Evolutionary conservation across 352 stramenopile species (phyloP), one percentile per base, ranked within the genome.

Genomic region (Phytophthora europaea): DNA sequence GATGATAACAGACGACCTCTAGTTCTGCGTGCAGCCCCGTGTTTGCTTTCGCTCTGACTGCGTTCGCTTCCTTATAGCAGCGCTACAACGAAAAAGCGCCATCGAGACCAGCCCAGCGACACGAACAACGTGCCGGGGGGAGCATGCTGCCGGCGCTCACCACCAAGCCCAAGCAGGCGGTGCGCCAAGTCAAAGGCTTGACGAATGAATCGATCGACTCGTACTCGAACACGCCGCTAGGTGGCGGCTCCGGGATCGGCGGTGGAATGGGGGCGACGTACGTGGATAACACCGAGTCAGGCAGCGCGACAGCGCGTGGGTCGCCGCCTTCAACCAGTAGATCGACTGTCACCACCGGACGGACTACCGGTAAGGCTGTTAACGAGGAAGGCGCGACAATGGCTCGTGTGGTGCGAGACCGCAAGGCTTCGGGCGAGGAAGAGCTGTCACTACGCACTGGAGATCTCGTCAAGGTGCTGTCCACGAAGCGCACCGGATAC

Each of bases 181-280:
- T 91, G 53, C 87, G 89, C 34, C 89, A 96, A 63, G 79, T 96
- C 34, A 82, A 93, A 60, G 85, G 88, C 6, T 83, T 96, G 67
- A 90, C 84, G 51, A 88, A 96, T 81, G 89, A 95, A 78, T 94
- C 88, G 45, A 96, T 96, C 76, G 89, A 96, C 67, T 84, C 88
- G 57, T 96, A 96, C 61, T 83, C 88, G 28, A 92, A 94, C 59
- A 89, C 80, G 53, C 73, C 84, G 5, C 60, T 85, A n/a, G 62
- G 70, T 13, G 58, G 59, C 31, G 54, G 65, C 3, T 48, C 73
- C n/a, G 43, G 43, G 26, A 38, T 64, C 48, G 77, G 61, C 34
- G 18, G 61, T 28, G 65, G 53, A 3, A 48, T 74, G 54, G 55
- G 61, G 18, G 70, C 75, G 0, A 81, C 80, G 0, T 93, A 91